Conservation (phyloP, 805 yeast genomes). For the Spencermartinsiella europaea region DNA sequence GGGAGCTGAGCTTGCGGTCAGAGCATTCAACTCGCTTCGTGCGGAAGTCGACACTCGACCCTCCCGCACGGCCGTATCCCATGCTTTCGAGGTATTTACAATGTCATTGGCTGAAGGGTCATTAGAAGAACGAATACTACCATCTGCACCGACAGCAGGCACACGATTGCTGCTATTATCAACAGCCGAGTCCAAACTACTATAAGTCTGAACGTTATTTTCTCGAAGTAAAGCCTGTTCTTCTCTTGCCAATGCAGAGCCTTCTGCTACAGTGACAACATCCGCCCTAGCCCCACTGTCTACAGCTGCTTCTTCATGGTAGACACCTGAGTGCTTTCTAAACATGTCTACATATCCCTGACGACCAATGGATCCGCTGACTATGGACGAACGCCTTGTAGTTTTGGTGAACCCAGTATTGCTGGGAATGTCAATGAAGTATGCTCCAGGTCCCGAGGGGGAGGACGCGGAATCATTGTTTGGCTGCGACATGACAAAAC, state of each 20-base stretch:
- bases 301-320: not conserved
- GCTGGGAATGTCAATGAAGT: constrained; percentile 15
- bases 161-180: not conserved
- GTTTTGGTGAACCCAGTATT: constrained; percentile 18
- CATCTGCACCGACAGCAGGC: not conserved
- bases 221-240: constrained; percentile 28
- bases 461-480: not conserved
- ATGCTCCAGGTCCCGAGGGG: not conserved
- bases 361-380: constrained; percentile 27
- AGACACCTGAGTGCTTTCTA: constrained; percentile 2
- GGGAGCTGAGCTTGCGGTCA: constrained; percentile 40
- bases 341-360: constrained; percentile 22
- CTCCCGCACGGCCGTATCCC: constrained; percentile 28
- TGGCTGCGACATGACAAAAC: not conserved
- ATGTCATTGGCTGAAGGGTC: constrained; percentile 10
- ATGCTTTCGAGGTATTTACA: constrained; percentile 22
- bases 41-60: constrained; percentile 27
- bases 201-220: constrained; percentile 12
- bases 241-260: constrained; percentile 26
- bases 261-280: constrained; percentile 27
- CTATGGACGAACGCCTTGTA: constrained; percentile 19
- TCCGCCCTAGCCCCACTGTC: constrained; percentile 17
- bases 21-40: constrained; percentile 26
- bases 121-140: not conserved
- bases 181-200: too few relatives aligned